Evolutionary conservation across 768 basidiomycete genomes (phyloP).

Genomic region (Boletus vermiculosoides): DNA sequence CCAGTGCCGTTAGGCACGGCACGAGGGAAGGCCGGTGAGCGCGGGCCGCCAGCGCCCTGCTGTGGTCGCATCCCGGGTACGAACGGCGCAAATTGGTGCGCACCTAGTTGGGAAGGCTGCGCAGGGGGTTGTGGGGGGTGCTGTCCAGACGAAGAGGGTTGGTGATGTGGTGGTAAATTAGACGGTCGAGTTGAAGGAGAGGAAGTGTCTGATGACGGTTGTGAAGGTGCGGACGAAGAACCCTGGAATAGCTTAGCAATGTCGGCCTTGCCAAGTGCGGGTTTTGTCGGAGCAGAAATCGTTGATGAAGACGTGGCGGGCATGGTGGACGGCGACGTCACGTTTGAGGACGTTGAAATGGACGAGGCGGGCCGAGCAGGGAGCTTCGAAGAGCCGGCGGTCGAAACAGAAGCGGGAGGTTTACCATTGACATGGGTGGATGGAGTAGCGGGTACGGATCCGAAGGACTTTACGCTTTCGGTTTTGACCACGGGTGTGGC

Average conservation of each 20-base stretch:
- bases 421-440: constrained; percentile 62
- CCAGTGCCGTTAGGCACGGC: constrained; percentile 60
- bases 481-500: constrained; percentile 60
- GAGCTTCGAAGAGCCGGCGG: constrained; percentile 38
- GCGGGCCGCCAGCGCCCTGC: constrained; percentile 51
- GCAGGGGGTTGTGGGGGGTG: constrained; percentile 38
- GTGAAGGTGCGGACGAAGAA: constrained; percentile 40
- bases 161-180: constrained; percentile 49
- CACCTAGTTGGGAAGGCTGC: constrained; percentile 42
- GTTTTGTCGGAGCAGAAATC: constrained; percentile 34
- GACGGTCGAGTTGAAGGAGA: constrained; percentile 58
- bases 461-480: constrained; percentile 79
- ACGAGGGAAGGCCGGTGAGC: constrained; percentile 66
- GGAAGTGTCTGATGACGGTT: constrained; percentile 51
- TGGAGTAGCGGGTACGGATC: constrained; percentile 61
- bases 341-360: constrained; percentile 23
- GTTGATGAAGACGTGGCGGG: constrained; percentile 35
- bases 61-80: constrained; percentile 49
- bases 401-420: constrained; percentile 44
- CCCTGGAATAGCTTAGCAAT: constrained; percentile 43
- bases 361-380: constrained; percentile 27
- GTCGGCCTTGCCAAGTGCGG: constrained; percentile 36
- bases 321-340: constrained; percentile 34
- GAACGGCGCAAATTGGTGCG: constrained; percentile 47
- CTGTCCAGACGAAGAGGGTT: constrained; percentile 37